Evolutionary conservation across 257 asterid genomes (phyloP).

Genomic region (Solanum acaule): DNA sequence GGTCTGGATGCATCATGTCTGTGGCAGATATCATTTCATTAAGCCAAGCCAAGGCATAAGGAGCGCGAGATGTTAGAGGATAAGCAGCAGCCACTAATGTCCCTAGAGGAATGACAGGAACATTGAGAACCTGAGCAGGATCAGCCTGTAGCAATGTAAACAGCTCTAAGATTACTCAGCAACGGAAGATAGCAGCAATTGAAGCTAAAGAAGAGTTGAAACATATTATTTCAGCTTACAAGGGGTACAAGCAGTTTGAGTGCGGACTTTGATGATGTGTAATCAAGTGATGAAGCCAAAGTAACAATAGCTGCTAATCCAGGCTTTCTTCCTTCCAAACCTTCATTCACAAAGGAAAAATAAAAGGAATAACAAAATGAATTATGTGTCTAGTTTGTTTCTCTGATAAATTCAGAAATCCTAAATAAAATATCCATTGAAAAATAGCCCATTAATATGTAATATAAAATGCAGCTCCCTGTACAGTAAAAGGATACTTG

Average conservation of each 20-base stretch:
- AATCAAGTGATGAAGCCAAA: slow-evolving; percentile 91
- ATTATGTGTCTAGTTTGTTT: neutral
- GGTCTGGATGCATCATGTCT: slow-evolving; percentile 97
- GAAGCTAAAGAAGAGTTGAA: neutral
- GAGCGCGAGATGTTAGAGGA: slow-evolving; percentile 86
- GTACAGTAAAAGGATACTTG: neutral
- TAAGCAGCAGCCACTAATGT: slow-evolving; percentile 79
- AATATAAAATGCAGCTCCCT: neutral
- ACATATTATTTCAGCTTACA: slow-evolving; percentile 37
- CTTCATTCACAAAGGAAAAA: neutral
- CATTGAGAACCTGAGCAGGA: slow-evolving; percentile 92
- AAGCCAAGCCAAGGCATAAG: slow-evolving; percentile 78
- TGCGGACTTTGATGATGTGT: slow-evolving; percentile 71
- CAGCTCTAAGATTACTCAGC: neutral
- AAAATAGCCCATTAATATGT: neutral
- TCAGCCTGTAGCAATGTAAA: slow-evolving; percentile 53
- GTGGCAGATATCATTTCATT: slow-evolving; percentile 81
- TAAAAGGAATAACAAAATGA: neutral
- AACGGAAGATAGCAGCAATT: neutral
- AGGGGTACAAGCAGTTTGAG: slow-evolving; percentile 79
- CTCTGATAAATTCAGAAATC: neutral
- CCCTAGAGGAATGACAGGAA: slow-evolving; percentile 90
- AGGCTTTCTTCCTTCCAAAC: slow-evolving; percentile 53
- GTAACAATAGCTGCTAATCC: slow-evolving; percentile 85
- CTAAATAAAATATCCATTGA: neutral